Base-by-base conservation (phyloP, 352 stramenopile species). In the Globisporangium radiosum region DNA sequence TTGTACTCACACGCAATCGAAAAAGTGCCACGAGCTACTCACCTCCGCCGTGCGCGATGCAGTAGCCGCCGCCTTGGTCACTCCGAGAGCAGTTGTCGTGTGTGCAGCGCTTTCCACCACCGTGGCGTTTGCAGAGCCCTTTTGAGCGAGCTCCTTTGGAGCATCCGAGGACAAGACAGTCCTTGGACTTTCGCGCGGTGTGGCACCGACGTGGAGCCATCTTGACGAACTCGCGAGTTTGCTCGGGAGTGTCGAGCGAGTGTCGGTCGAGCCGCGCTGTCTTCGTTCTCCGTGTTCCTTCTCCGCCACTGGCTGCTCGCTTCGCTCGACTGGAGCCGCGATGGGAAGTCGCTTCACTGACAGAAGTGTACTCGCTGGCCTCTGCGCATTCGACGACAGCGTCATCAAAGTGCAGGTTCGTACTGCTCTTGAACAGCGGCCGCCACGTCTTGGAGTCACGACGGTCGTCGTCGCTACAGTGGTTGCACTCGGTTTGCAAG, bases 111-210 rank as follows among this genome's bases (percentile, higher is more conserved):
- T 93, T 95, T 7, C 86, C 86, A 10, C 86, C 86, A 9, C 86
- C 86, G 51, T 95, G 86, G 8, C 84, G 84, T 60, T 95, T 95
- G 60, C 86, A 95, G 4, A 94, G 68, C 36, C 85, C 83, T 72
- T 71, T 82, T 11, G 86, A 95, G 10, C 86, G 72, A 47, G 83
- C 81, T 9, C 78, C 80, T 75, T 92, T 93, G 36, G 60, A 73
- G 50, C 85, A 95, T 7, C 81, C 81, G 4, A 67, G 69, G 17
- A 94, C 66, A 25, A 75, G 67, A 61, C 84, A 94, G 54, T 88
- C 69, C 42, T 90, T 91, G 2, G 71, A 86, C 57, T 89, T 90
- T 52, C 80, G 70, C 1, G 66, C 62, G 3, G 81, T 82, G 15
- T 78, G 71, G 44, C 62, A 72, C 3, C 63, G 53, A 9, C 58